phyloP scores from a whole-genome alignment of 441 rosid genomes.

The Daphne laureola region DNA sequence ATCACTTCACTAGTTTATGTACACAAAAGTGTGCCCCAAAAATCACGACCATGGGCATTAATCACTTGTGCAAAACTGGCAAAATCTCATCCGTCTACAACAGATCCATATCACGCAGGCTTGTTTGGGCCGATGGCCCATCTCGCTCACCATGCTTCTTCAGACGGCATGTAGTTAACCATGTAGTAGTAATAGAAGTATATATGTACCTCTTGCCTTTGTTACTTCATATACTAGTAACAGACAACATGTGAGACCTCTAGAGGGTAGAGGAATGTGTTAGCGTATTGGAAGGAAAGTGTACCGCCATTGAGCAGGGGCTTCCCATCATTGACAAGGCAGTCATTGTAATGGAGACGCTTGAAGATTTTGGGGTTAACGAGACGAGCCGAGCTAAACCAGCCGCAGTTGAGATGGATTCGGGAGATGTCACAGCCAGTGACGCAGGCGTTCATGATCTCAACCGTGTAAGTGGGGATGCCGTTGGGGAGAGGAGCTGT shows the following conservation, averaged over 20 bases:
- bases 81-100: too few relatives aligned
- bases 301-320: conserved; percentile 48
- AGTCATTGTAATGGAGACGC: conserved; percentile 74
- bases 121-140: too few relatives aligned
- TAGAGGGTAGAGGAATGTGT: conserved; percentile 66
- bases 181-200: neutral
- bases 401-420: conserved; percentile 77
- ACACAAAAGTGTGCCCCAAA: too few relatives aligned
- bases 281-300: conserved; percentile 68
- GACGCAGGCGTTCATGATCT: conserved; percentile 58
- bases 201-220: too few relatives aligned
- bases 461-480: conserved; percentile 72
- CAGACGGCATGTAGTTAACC: too few relatives aligned
- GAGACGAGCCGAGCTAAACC: conserved; percentile 81
- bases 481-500: conserved; percentile 66
- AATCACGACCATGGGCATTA: too few relatives aligned
- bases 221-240: conserved; percentile 13
- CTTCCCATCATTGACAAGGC: conserved; percentile 77
- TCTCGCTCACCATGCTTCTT: too few relatives aligned
- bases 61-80: too few relatives aligned
- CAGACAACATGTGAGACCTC: conserved; percentile 62
- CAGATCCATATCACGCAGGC: too few relatives aligned
- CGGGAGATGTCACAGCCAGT: conserved; percentile 62
- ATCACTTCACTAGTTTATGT: too few relatives aligned
- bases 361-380: conserved; percentile 73